These are phyloP conservation scores for Dillenia turbinata DNA, from an alignment of 164 flowering plant species.

Conservation along the genomic window DNA sequence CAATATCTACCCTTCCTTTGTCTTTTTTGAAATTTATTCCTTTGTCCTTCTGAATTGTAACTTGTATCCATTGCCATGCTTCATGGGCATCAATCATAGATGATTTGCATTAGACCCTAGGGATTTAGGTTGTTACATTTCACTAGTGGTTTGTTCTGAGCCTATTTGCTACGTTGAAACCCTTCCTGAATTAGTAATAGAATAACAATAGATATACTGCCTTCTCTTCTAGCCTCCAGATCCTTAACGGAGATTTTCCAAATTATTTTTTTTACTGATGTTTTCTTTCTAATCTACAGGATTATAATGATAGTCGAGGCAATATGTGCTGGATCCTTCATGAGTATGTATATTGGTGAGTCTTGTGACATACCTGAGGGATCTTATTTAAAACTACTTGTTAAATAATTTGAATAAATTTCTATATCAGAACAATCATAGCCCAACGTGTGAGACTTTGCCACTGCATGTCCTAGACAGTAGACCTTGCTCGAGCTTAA, in stretches of 20 bases:
- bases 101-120: neutral
- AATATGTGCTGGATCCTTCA: constrained; percentile 77
- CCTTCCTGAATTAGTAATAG: too few species aligned
- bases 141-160: neutral
- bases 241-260: neutral
- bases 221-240: neutral
- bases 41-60: too few species aligned
- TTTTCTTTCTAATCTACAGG: constrained; percentile 45
- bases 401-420: neutral
- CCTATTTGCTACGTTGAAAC: neutral
- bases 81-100: too few species aligned
- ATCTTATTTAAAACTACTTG: neutral
- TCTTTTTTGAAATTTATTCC: too few species aligned
- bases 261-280: neutral
- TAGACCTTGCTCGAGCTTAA: too few species aligned
- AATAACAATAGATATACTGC: neutral
- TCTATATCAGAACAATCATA: too few species aligned
- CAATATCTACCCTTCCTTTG: too few species aligned
- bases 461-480: too few species aligned
- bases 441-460: too few species aligned
- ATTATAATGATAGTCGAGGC: constrained; percentile 83
- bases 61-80: too few species aligned
- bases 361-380: constrained; percentile 1
- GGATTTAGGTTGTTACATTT: neutral
- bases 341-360: constrained; percentile 90